Evolutionary conservation across 2,329 filamentous ascomycete genomes (phyloP), one percentile per base, ranked within the genome.

Genomic region (Hymenoscyphus albidus): DNA sequence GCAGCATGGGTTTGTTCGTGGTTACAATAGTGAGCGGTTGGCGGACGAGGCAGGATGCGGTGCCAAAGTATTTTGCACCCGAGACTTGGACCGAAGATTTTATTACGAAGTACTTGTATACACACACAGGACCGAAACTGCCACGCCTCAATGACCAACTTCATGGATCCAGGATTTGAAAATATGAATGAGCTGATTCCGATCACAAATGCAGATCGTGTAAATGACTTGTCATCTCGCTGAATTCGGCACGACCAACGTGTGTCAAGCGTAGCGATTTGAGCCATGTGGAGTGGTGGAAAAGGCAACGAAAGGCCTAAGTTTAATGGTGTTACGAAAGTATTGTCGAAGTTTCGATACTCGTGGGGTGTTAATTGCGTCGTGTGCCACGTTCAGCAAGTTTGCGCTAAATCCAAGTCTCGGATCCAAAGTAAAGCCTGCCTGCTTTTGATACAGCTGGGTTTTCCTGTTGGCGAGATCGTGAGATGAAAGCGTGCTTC

Each of bases 51-150:
- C 44, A 35, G 27, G 59, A 44, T 59, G 31, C 59, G 44, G 59
- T 61, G 40, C 59, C 38, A 44, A 35, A 44, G 44, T 51, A 31
- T 31, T 39, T 62, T 62, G 59, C 59, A 56, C 55, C 44, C 59
- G 59, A 62, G 59, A 54, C 59, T 56, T 62, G 27, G 27, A 62
- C 48, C 59, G 48, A 62, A 31, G 42, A 31, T 51, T 35, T 51
- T 51, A 51, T 51, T 51, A 22, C 22, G 22, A 22, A 22, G 22
- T 22, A 22, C 22, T 22, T 22, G 22, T 22, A 51, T 2, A 51
- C n/a, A 51, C 7, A 51, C n/a, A 51, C n/a, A 27, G n/a, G 44
- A 22, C 44, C 44, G 44, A 51, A 51, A 51, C 18, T 51, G 44
- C 44, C 44, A 51, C 44, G 44, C 44, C 44, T 51, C 44, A 22